Evolutionary conservation across 306 rosid genomes (phyloP).

Genomic region (Mucuna pruriens): DNA sequence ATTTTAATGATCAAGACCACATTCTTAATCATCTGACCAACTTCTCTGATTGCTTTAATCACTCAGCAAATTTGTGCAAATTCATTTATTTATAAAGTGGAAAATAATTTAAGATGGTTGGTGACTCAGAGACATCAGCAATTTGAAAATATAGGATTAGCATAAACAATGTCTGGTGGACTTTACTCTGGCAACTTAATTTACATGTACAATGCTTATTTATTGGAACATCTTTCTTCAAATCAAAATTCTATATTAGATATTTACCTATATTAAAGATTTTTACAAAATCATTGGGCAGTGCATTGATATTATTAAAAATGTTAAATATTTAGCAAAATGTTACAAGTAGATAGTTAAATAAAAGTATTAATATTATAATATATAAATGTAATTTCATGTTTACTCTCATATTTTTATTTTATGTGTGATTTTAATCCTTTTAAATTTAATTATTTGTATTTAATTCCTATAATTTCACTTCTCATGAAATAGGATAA

Average conservation of each 20-base stretch:
- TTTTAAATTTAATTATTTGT: too few relatives aligned
- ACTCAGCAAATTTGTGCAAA: neutral
- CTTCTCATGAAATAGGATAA: too few relatives aligned
- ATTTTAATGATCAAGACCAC: neutral
- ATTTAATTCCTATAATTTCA: too few relatives aligned
- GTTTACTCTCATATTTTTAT: neutral
- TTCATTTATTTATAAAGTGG: neutral
- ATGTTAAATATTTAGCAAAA: too few relatives aligned
- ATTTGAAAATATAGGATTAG: neutral
- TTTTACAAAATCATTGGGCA: too few relatives aligned
- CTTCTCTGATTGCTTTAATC: neutral
- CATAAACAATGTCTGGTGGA: neutral
- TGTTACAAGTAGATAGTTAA: too few relatives aligned
- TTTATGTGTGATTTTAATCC: too few relatives aligned
- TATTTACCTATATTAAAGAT: neutral
- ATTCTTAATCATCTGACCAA: neutral
- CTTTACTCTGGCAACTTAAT: neutral
- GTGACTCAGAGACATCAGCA: neutral
- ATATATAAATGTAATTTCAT: neutral
- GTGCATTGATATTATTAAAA: too few relatives aligned
- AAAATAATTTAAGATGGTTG: neutral
- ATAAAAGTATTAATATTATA: too few relatives aligned
- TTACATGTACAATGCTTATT: neutral
- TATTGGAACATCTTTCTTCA: neutral
- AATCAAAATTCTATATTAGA: neutral